Evolutionary conservation across 768 basidiomycete species (phyloP).

Genomic region (Zangia roseola): DNA sequence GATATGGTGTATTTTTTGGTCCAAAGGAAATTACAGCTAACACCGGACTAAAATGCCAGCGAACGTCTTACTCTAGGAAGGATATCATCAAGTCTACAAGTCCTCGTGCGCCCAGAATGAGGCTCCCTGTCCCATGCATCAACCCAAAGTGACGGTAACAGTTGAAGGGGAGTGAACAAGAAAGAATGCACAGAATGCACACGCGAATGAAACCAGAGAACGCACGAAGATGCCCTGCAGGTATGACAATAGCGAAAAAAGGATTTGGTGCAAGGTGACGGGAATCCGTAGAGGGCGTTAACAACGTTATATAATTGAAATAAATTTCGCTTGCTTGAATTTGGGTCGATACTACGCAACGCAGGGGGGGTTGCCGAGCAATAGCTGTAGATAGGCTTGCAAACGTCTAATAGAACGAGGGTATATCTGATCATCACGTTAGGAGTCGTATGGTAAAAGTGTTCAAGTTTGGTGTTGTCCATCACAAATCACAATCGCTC

Average conservation of each 20-base stretch:
- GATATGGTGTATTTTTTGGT: constrained; percentile 12
- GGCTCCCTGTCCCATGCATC: constrained; percentile 18
- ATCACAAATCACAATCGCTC: constrained; percentile 27
- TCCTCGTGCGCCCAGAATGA: constrained; percentile 19
- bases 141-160: constrained; percentile 5
- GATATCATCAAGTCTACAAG: constrained; percentile 15
- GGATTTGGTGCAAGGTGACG: constrained; percentile 24
- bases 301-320: constrained; percentile 36
- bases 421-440: constrained; percentile 35
- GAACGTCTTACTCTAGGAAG: constrained; percentile 25
- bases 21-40: constrained; percentile 31
- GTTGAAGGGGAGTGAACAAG: constrained; percentile 16
- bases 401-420: constrained; percentile 33
- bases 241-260: constrained; percentile 16
- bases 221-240: constrained; percentile 21
- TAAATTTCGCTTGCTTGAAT: constrained; percentile 32
- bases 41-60: constrained; percentile 29
- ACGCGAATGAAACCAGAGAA: constrained; percentile 4
- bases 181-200: constrained; percentile 23
- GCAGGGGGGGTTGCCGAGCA: constrained; percentile 27
- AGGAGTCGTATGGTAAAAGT: constrained; percentile 33
- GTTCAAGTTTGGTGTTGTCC: constrained; percentile 15
- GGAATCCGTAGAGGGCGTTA: constrained; percentile 26
- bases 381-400: constrained; percentile 33
- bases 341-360: constrained; percentile 23